Evolutionary conservation across 192 early-diverging fungal genomes (phyloP).

Genomic region (Gorgonomyces haynaldii): DNA sequence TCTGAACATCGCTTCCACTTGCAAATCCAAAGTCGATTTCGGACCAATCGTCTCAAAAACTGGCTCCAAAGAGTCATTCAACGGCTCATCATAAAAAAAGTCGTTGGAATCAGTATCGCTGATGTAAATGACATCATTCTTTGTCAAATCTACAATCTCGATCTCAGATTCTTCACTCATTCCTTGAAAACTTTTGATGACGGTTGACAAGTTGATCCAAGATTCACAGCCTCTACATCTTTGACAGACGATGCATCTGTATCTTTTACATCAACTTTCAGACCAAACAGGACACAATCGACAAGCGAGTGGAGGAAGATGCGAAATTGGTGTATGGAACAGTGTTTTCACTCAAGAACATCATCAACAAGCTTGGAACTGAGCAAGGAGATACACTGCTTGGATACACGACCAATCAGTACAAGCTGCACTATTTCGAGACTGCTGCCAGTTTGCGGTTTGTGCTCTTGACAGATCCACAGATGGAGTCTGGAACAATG

Average conservation of each 20-base stretch:
- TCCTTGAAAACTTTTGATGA: no score
- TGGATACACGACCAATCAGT: conserved; percentile 66
- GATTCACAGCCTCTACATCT: conserved; percentile 86
- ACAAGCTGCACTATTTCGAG: conserved; percentile 87
- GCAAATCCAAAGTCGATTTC: no score
- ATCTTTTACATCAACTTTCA: conserved; percentile 61
- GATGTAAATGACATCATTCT: no score
- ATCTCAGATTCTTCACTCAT: no score
- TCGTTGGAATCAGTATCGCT: no score
- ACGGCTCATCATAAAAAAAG: no score
- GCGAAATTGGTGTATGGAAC: conserved; percentile 94
- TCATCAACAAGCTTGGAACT: conserved; percentile 63
- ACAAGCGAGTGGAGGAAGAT: conserved; percentile 52
- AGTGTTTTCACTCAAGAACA: conserved; percentile 79
- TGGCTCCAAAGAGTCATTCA: no score
- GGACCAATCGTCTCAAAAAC: no score
- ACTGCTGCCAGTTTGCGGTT: conserved; percentile 80
- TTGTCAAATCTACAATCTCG: no score
- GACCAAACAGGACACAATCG: conserved; percentile 10
- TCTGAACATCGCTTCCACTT: no score
- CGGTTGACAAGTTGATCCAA: no score
- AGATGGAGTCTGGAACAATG: conserved; percentile 22
- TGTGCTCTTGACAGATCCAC: conserved; percentile 72
- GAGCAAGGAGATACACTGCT: conserved; percentile 49
- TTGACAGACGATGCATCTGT: conserved; percentile 85